Evolutionary conservation across 345 rosid species (phyloP), one percentile per base, ranked within the genome.

Genomic region (Xanthoceras sorbifolium): DNA sequence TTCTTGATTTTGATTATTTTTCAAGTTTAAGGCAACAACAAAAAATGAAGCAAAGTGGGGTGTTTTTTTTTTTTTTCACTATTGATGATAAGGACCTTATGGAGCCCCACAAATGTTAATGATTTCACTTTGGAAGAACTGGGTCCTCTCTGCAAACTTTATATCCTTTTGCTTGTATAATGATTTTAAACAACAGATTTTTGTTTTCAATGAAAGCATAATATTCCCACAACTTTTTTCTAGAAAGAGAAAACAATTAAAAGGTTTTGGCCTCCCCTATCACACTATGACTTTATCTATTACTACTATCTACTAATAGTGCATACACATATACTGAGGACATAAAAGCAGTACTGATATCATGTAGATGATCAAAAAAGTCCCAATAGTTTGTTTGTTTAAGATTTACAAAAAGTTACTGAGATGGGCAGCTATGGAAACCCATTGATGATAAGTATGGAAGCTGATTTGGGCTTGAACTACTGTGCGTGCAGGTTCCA

Each of bases 401-500:
- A n/a, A n/a, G n/a, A n/a, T n/a, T n/a, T n/a, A n/a, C n/a, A n/a
- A n/a, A n/a, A n/a, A n/a, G n/a, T n/a, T n/a, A n/a, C 22, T 25
- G 22, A 67, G 36, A 18, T 26, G 72, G 72, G 38, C 72, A 68
- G 23, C 34, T 3, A 15, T 46, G 59, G 23, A 31, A 32, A 17
- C 18, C 36, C n/a, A 6, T 42, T 0, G n/a, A n/a, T n/a, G n/a
- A 22, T 31, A 46, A 74, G 76, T 63, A 70, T 46, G 60, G 75
- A 52, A 60, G 67, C 82, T 81, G 59, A 75, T 38, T 42, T 23
- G 7, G 11, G 22, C 9, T 48, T 28, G 40, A 5, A 36, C 8
- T 36, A 1, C 25, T 34, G 48, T 25, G 75, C n/a, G 25, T 82
- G 87, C 92, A 91, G 94, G 89, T 76, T 61, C 86, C 20, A 65